A percentile compares a stretch with the other conserved stretches of the same genome.
Evolutionary conservation across 352 stramenopile species (phyloP).

Genomic region (Sclerospora graminicola): DNA sequence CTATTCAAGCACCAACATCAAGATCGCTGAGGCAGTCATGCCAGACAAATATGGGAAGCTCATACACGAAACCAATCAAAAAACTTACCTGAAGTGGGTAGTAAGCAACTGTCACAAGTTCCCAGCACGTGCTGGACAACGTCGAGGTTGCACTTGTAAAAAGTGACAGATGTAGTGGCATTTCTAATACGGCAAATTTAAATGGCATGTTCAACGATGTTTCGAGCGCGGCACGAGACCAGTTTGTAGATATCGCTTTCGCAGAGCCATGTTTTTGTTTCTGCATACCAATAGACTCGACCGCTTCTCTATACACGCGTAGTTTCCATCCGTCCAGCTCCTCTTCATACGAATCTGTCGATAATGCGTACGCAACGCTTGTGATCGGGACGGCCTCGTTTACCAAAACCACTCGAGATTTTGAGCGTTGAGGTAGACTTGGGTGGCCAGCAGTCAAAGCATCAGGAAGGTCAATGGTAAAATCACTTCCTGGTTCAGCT

Average conservation of each 20-base stretch:
- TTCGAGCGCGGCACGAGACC: slow-evolving; percentile 49
- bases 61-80: background rate
- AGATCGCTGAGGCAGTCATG: background rate
- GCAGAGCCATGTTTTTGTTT: slow-evolving; percentile 11
- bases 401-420: slow-evolving; percentile 87
- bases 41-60: background rate
- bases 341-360: slow-evolving; percentile 84
- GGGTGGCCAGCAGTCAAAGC: slow-evolving; percentile 73
- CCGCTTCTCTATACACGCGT: slow-evolving; percentile 35
- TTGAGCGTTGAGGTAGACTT: slow-evolving; percentile 81
- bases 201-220: slow-evolving; percentile 46
- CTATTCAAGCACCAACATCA: slow-evolving; percentile 27
- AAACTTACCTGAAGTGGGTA: slow-evolving; percentile 61
- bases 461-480: slow-evolving; percentile 59
- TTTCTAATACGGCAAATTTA: slow-evolving; percentile 47
- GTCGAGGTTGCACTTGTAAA: slow-evolving; percentile 27
- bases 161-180: slow-evolving; percentile 50
- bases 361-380: slow-evolving; percentile 92
- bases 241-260: slow-evolving; percentile 42
- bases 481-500: slow-evolving; percentile 52
- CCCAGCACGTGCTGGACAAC: slow-evolving; percentile 36
- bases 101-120: slow-evolving; percentile 66
- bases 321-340: slow-evolving; percentile 59
- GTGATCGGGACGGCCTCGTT: slow-evolving; percentile 91
- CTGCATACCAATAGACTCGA: slow-evolving; percentile 13